These are phyloP conservation scores for Saturnispora dispora DNA, from an alignment of 805 yeast genomes.

Conservation along the genomic window DNA sequence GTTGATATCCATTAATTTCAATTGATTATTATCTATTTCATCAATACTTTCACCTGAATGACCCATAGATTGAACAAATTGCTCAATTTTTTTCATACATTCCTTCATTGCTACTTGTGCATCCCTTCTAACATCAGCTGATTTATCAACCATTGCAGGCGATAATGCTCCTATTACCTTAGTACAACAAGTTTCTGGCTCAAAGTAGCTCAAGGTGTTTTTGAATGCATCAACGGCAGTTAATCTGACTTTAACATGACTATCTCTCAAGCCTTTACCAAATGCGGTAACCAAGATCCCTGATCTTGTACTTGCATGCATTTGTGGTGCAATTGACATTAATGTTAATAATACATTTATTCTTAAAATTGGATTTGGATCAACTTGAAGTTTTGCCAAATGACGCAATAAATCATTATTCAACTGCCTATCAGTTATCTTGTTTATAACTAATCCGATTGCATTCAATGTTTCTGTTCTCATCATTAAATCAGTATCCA, in stretches of 20 bases:
- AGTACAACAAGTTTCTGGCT: constrained; percentile 67
- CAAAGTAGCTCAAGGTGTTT: constrained; percentile 52
- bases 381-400: constrained; percentile 76
- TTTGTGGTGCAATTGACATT: constrained; percentile 51
- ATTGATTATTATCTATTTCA: background rate
- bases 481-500: constrained; percentile 74
- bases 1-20: background rate
- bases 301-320: constrained; percentile 49
- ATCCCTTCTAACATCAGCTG: constrained; percentile 57
- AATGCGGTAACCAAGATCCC: constrained; percentile 83
- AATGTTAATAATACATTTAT: constrained; percentile 67
- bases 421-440: constrained; percentile 66
- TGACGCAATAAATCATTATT: constrained; percentile 77
- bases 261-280: constrained; percentile 72
- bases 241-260: constrained; percentile 62
- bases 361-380: constrained; percentile 65
- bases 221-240: constrained; percentile 72
- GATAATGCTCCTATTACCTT: constrained; percentile 80
- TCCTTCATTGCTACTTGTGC: constrained; percentile 61
- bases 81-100: constrained; percentile 46
- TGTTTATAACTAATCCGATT: constrained; percentile 45
- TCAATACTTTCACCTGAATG: constrained; percentile 6
- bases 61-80: constrained; percentile 24
- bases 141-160: constrained; percentile 70
- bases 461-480: constrained; percentile 74